These are phyloP conservation scores for Phytophthora vignae DNA, from an alignment of 352 stramenopile genomes.

Conservation along the genomic window DNA sequence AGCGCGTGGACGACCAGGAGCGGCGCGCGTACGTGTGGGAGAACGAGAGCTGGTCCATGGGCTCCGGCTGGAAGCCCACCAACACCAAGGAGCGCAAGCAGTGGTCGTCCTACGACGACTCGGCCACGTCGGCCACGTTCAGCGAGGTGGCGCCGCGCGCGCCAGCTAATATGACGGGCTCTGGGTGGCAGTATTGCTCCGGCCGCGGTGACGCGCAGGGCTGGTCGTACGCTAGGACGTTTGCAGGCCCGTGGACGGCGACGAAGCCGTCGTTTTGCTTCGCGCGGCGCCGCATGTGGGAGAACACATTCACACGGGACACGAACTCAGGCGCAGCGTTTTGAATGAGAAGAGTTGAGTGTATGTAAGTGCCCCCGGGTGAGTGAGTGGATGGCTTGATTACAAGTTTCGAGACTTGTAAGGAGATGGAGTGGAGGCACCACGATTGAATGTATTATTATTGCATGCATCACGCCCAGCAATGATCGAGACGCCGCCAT, in stretches of 20 bases:
- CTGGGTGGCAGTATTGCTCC: conserved; percentile 66
- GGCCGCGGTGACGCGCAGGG: conserved; percentile 59
- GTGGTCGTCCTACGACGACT: conserved; percentile 65
- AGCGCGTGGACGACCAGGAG: conserved; percentile 44
- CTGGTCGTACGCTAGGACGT: conserved; percentile 76
- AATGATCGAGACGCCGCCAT: conserved; percentile 9
- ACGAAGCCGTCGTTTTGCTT: conserved; percentile 63
- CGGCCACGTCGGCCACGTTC: conserved; percentile 54
- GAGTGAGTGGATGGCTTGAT: background rate
- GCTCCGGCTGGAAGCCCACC: conserved; percentile 54
- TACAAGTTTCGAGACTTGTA: background rate
- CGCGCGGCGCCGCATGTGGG: conserved; percentile 73
- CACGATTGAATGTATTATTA: conserved; percentile 27
- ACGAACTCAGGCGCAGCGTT: conserved; percentile 27
- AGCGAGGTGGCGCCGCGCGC: conserved; percentile 49
- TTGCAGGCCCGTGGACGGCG: conserved; percentile 62
- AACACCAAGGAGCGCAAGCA: conserved; percentile 56
- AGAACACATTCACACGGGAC: conserved; percentile 61
- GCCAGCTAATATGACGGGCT: conserved; percentile 43
- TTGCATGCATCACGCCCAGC: conserved; percentile 1
- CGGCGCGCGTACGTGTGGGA: conserved; percentile 64
- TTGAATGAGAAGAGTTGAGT: conserved; percentile 16
- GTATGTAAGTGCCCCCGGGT: conserved; percentile 7
- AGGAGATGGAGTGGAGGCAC: too few relatives aligned
- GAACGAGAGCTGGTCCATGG: conserved; percentile 68